A percentile compares a stretch with the other conserved stretches of the same genome.
Conservation (phyloP, 2,329 filamentous ascomycete species). For the Biscogniauxia marginata region DNA sequence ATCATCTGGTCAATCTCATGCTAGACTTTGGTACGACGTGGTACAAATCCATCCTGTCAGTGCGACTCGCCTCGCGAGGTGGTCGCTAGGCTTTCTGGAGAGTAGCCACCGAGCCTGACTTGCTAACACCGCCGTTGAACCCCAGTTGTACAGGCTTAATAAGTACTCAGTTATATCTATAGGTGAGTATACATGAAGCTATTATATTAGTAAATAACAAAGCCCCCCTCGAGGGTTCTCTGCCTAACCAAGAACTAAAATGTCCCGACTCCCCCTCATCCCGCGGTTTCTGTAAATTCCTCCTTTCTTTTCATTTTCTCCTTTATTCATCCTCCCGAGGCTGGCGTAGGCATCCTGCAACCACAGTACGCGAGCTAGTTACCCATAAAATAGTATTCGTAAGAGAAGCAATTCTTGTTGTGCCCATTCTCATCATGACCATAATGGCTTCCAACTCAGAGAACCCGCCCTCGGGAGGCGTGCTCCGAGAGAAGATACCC, state of each 20-base stretch:
- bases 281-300: not conserved
- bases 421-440: not conserved
- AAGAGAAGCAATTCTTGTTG: not conserved
- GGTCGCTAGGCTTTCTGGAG: not conserved
- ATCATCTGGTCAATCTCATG: not conserved
- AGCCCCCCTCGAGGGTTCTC: not conserved
- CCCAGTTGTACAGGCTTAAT: not conserved
- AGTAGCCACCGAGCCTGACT: not conserved
- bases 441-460: constrained; percentile 14
- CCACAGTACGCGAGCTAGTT: not conserved
- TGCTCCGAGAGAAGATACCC: constrained; percentile 10
- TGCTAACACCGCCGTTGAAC: not conserved
- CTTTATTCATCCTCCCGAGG: not conserved
- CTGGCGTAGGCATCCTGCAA: not conserved
- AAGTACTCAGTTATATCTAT: not conserved
- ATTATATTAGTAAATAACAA: not conserved
- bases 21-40: not conserved
- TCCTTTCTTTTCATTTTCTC: not conserved
- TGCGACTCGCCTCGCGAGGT: not conserved
- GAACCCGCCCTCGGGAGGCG: constrained; percentile 10
- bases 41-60: not conserved
- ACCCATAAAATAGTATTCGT: not conserved
- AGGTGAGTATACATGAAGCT: not conserved
- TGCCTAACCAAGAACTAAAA: not conserved
- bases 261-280: not conserved